A percentile compares a stretch with the other conserved stretches of the same genome.
Evolutionary conservation across 257 asterid species (phyloP).

Genomic region (Hygrophila difformis): DNA sequence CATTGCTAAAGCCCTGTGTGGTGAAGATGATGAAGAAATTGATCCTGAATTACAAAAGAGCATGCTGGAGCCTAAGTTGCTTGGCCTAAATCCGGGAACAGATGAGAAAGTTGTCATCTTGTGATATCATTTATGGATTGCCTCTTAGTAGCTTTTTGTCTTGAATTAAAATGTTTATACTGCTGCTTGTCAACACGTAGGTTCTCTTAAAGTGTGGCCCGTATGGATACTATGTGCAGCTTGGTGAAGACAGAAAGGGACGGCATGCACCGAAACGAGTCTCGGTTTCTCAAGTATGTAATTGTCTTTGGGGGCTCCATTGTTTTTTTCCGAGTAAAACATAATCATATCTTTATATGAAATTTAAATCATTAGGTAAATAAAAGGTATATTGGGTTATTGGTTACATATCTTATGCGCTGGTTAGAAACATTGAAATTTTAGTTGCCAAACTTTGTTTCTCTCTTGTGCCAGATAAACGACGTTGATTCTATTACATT

Average conservation of each 20-base stretch:
- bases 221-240: conserved; percentile 81
- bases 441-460: conserved; percentile 10
- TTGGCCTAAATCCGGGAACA: conserved; percentile 70
- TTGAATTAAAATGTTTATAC: conserved; percentile 9
- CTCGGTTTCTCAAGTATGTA: conserved; percentile 50
- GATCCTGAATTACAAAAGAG: conserved; percentile 26
- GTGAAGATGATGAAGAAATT: conserved; percentile 62
- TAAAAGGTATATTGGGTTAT: too few species aligned
- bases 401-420: too few species aligned
- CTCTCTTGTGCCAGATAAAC: conserved; percentile 38
- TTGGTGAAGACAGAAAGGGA: conserved; percentile 92
- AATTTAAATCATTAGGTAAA: too few species aligned
- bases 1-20: conserved; percentile 67
- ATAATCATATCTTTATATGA: too few species aligned
- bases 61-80: conserved; percentile 57
- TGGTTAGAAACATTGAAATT: too few species aligned
- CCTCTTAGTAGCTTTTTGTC: background rate
- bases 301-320: conserved; percentile 6
- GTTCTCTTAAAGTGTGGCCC: conserved; percentile 84
- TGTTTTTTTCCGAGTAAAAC: background rate
- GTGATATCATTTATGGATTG: background rate
- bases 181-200: conserved; percentile 23
- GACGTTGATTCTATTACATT: conserved; percentile 56
- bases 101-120: conserved; percentile 52
- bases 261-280: conserved; percentile 70